Percentiles rank a stretch among this genome's conserved stretches.
phyloP scores from a whole-genome alignment of 164 flowering plant genomes.

The Dillenia turbinata region DNA sequence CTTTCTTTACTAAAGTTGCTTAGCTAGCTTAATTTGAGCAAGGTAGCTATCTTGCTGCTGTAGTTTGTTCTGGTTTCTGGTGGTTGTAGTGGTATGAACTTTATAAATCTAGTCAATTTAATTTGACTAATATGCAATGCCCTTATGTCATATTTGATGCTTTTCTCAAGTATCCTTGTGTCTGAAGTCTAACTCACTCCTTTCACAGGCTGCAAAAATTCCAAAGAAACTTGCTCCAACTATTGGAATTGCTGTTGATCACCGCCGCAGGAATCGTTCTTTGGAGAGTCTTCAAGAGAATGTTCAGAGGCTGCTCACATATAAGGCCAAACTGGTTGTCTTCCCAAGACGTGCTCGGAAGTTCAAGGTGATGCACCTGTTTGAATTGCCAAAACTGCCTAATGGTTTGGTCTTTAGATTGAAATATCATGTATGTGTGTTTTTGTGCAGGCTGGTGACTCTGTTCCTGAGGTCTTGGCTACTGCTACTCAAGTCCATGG shows the following conservation, averaged over 20 bases:
- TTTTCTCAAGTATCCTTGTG: not conserved
- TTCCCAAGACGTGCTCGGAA: constrained; percentile 76
- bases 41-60: no score
- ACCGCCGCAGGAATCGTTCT: constrained; percentile 69
- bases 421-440: not conserved
- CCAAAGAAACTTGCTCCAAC: constrained; percentile 82
- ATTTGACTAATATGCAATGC: no score
- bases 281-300: constrained; percentile 74
- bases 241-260: constrained; percentile 77
- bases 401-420: not conserved
- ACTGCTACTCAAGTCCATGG: constrained; percentile 44
- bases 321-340: constrained; percentile 79
- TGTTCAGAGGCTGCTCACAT: constrained; percentile 75
- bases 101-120: no score
- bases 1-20: no score
- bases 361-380: constrained; percentile 41
- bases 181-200: not conserved
- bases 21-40: no score
- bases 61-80: no score
- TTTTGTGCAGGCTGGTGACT: constrained; percentile 36
- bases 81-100: no score
- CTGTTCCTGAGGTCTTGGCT: constrained; percentile 38
- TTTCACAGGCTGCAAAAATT: constrained; percentile 63
- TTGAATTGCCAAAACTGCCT: not conserved
- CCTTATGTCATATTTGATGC: not conserved